Evolutionary conservation across 768 basidiomycete genomes (phyloP), one percentile per base, ranked within the genome.

Genomic region (Kwoniella dendrophila): DNA sequence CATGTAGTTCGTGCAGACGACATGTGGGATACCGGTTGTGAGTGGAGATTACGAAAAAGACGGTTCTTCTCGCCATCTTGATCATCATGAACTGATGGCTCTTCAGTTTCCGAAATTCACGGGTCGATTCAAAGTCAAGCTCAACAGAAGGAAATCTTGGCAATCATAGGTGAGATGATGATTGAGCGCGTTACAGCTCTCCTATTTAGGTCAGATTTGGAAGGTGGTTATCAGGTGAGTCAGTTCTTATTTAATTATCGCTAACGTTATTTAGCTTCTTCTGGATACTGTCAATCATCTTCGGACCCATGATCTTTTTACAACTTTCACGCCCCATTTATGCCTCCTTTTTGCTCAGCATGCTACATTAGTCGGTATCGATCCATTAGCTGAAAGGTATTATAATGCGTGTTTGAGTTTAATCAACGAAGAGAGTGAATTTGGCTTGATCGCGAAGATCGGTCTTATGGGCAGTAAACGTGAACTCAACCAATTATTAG

Each of bases 21-120:
- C 40, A 66, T 73, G 63, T 75, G 74, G 74, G 71, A 75, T 54
- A 41, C 34, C 16, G 69, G 64, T 24, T 73, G 74, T 73, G 44
- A 71, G 71, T 63, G 10, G 10, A 7, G 24, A 7, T n/a, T 38
- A 32, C 5, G 30, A 18, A 16, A n/a, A 4, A n/a, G n/a, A n/a
- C n/a, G n/a, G n/a, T n/a, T n/a, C n/a, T n/a, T n/a, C n/a, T n/a
- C n/a, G n/a, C n/a, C n/a, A n/a, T n/a, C n/a, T n/a, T n/a, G n/a
- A n/a, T n/a, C n/a, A n/a, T n/a, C 16, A 48, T 54, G n/a, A 44
- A 22, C 34, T 43, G 20, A 36, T 59, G 61, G 24, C 55, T 18
- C 4, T 56, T 29, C 32, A 72, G 70, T 70, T 45, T 50, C 54
- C 12, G 18, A 49, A 2, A 14, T 36, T 14, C 73, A 74, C 44